Evolutionary conservation across 2,329 filamentous ascomycete genomes (phyloP).

Genomic region (Ilyonectria sp.): DNA sequence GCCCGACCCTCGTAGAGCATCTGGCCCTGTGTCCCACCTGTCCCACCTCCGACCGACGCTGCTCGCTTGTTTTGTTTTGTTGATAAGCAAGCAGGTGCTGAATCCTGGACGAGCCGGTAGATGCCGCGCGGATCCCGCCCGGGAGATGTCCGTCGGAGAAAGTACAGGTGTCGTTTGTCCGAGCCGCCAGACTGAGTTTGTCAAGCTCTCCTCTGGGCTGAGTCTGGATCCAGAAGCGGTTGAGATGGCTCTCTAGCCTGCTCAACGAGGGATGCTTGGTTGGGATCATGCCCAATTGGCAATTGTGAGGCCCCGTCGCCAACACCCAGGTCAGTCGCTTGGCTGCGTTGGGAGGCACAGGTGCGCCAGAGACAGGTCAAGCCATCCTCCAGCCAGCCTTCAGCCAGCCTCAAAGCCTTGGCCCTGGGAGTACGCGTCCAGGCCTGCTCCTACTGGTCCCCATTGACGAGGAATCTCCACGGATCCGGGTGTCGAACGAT

Average conservation of each 20-base stretch:
- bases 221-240: slow-evolving; percentile 8
- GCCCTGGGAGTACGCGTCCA: slow-evolving; percentile 9
- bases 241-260: slow-evolving; percentile 13
- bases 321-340: background rate
- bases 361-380: background rate
- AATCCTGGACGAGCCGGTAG: background rate
- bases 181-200: slow-evolving; percentile 3
- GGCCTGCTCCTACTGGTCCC: slow-evolving; percentile 8
- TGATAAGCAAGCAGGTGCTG: background rate
- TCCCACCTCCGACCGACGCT: background rate
- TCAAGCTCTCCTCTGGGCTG: slow-evolving; percentile 3
- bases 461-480: slow-evolving; percentile 23
- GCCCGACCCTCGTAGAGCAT: slow-evolving; percentile 2
- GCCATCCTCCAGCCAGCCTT: slow-evolving; percentile 6
- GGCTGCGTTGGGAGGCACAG: background rate
- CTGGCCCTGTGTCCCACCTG: background rate
- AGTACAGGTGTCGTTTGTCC: background rate
- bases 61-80: slow-evolving; percentile 5
- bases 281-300: background rate
- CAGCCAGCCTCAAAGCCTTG: slow-evolving; percentile 6
- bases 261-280: slow-evolving; percentile 21
- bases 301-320: slow-evolving; percentile 5
- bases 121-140: background rate
- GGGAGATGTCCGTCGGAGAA: background rate
- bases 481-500: slow-evolving; percentile 3